phyloP scores from a whole-genome alignment of 352 stramenopile species.

The Pythium folliculosum region DNA sequence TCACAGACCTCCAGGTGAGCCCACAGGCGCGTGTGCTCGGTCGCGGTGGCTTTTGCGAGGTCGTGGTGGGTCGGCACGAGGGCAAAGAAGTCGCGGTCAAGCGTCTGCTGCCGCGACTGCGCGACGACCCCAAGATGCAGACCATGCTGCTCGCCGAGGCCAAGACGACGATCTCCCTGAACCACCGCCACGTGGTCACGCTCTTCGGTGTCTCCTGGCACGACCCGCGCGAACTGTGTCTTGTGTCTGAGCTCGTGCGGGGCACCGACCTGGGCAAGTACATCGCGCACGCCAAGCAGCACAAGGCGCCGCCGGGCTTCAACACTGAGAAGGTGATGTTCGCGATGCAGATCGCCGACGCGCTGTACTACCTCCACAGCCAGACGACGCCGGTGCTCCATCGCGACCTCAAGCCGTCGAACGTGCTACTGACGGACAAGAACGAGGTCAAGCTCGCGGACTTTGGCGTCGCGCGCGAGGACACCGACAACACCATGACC shows the following conservation, averaged over 20 bases:
- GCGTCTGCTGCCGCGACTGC: not conserved
- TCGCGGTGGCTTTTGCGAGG: conserved; percentile 1
- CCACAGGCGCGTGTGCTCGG: not conserved
- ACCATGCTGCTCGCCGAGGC: conserved; percentile 4
- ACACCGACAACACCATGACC: not conserved
- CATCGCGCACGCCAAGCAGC: not conserved
- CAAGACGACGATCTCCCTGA: not conserved
- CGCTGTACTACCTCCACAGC: conserved; percentile 1
- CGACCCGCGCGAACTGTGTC: not conserved
- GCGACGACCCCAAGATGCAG: not conserved
- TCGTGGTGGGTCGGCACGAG: conserved; percentile 20
- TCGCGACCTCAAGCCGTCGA: conserved; percentile 2
- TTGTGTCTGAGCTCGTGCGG: not conserved
- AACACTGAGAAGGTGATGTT: not conserved
- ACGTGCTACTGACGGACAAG: not conserved
- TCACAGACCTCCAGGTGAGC: not conserved
- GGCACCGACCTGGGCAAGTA: conserved; percentile 5
- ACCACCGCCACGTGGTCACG: not conserved
- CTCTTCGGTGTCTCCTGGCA: not conserved
- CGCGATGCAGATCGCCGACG: conserved; percentile 1
- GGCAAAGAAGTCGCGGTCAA: conserved; percentile 3
- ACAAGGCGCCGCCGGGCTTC: not conserved
- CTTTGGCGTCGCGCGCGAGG: conserved; percentile 5
- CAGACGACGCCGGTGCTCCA: not conserved
- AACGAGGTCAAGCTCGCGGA: conserved; percentile 3